Base-by-base conservation (phyloP, 495 filamentous ascomycete species). In the Daldinia bambusicola region DNA sequence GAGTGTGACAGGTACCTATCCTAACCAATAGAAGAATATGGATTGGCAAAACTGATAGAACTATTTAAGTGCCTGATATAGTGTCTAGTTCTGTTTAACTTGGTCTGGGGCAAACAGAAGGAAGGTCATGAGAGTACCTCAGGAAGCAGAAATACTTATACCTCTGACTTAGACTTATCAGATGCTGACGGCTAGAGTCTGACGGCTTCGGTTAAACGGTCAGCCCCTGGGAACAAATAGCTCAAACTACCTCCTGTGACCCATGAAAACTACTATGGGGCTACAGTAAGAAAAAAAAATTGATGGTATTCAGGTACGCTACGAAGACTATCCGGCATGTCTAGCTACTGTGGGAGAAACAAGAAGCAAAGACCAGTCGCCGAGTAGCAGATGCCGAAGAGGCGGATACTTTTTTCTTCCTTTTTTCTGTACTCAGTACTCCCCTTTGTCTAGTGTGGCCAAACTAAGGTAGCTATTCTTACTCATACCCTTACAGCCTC, bases 401-500 rank as follows among this genome's bases (percentile, higher is more conserved):
- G 14, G 55, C 60, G 48, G 56, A 61, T 40, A 7, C 18, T 30
- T 61, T 69, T 63, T 55, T 26, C 3, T 30, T 61, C 66, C 59
- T 55, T 26, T 26, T 26, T 69, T 16, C 32, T 40, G 26, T 62
- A 52, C 6, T 20, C n/a, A n/a, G n/a, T n/a, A n/a, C n/a, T n/a
- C n/a, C 32, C 41, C 43, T 52, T 55, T 50, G 41, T 55, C n/a
- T 72, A 72, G 65, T 56, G 63, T 16, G 41, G 37, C 53, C 51
- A 37, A 32, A 57, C 37, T 60, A 32, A 52, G 55, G 61, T 66
- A 58, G 48, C 43, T 61, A 32, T 69, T 52, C 70, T 73, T 73
- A 73, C 66, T 69, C 66, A 73, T 65, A 34, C 4, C 61, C 65
- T 16, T 69, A 73, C 70, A 73, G 70, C 70, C 66, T 73, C 66